These are phyloP conservation scores for Mortierella sp. DNA, from an alignment of 371 early-diverging fungal species.

Conservation along the genomic window DNA sequence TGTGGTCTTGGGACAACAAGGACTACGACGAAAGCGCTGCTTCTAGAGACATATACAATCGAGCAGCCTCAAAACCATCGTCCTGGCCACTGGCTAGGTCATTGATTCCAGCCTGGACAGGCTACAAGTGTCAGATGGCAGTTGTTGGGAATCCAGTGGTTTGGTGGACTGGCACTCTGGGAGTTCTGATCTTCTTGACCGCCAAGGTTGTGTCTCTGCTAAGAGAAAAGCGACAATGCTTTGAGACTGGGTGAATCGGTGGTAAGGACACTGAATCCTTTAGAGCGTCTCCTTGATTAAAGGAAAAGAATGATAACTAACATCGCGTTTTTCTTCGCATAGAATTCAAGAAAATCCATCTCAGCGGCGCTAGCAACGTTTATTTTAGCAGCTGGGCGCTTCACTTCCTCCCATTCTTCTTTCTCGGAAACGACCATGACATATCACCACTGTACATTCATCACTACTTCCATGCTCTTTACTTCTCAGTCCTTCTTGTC, in stretches of 20 bases:
- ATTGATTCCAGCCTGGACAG: conserved; percentile 23
- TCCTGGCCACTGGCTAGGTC: conserved; percentile 29
- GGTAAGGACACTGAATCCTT: neutral
- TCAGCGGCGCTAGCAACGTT: neutral
- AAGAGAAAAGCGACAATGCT: conserved; percentile 25
- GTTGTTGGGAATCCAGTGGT: conserved; percentile 35
- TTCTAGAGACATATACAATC: neutral
- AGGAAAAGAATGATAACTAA: too few species aligned
- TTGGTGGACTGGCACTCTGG: conserved; percentile 29
- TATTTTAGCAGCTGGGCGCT: conserved; percentile 32
- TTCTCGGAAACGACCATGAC: neutral
- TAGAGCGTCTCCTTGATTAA: too few species aligned
- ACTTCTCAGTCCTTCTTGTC: conserved; percentile 31
- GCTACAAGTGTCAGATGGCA: conserved; percentile 27
- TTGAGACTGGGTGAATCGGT: conserved; percentile 21
- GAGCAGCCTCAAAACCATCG: conserved; percentile 8
- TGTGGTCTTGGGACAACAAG: conserved; percentile 9
- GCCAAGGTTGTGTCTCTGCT: conserved; percentile 1
- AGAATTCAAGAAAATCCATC: conserved; percentile 22
- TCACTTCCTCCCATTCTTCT: conserved; percentile 37
- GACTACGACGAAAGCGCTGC: neutral
- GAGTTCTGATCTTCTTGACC: neutral
- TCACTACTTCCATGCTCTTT: conserved; percentile 41
- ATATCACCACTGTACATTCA: conserved; percentile 21
- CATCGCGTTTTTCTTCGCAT: neutral